Base-by-base conservation (phyloP, 805 yeast genomes). In the Yarrowia hollandica region DNA sequence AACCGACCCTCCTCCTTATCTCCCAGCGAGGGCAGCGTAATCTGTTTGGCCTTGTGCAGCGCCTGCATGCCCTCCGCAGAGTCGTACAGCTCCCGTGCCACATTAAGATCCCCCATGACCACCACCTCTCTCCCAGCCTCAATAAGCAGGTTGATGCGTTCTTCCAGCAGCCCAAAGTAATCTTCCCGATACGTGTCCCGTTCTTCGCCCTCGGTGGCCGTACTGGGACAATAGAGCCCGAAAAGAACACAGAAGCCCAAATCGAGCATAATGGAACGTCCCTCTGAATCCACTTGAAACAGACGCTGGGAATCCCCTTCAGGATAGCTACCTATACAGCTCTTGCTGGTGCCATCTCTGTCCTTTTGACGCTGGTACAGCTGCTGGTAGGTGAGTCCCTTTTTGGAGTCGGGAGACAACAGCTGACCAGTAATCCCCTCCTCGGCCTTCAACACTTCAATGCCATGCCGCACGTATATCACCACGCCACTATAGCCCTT, bases 401-500 rank as follows among this genome's bases (percentile, higher is more conserved):
- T 55, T n/a, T 52, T 37, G 42, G 37, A 30, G 52, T 63, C 64
- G 22, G 62, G 60, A 50, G 63, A 56, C 37, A 63, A 60, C 25
- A 83, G 68, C 61, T 74, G 72, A 0, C 98, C 99, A 0, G 97
- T 86, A 7, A 94, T 75, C 0, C 99, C 99, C 70, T 92, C 96
- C 68, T 94, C 98, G 0, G 91, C 97, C 63, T 80, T 82, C 2
- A 79, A 54, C 0, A 90, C 89, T 2, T 77, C 72, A 22, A 90
- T 68, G 2, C 77, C 68, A 22, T 85, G 87, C 10, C 69, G 71
- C 0, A 71, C 72, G 72, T 88, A 92, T 2, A 92, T 80, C 0
- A 91, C 96, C 1, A 92, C 97, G 0, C 99, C 99, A 60, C 92
- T 82, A 69, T 94, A 94, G 0, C 98, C 98, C 67, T 83, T 87